Evolutionary conservation across 345 rosid genomes (phyloP).

Genomic region (Bruguiera parviflora): DNA sequence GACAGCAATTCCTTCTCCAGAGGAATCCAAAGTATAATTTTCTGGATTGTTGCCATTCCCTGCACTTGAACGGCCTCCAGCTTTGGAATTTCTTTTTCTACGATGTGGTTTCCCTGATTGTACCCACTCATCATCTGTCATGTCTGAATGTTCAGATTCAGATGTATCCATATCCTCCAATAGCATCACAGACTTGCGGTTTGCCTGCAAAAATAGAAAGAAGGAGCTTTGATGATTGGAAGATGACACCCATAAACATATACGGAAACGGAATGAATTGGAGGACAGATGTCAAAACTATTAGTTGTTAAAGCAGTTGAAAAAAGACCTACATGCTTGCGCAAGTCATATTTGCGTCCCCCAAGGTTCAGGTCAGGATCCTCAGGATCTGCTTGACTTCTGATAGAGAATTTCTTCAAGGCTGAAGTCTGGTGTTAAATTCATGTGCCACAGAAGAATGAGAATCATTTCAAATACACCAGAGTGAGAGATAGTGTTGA

Average conservation of each 20-base stretch:
- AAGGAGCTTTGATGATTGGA: neutral
- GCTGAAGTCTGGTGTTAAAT: constrained; percentile 33
- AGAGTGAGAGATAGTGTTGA: neutral
- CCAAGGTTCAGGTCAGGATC: constrained; percentile 23
- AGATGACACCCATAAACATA: neutral
- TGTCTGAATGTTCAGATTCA: constrained; percentile 55
- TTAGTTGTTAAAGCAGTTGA: neutral
- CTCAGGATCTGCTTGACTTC: constrained; percentile 21
- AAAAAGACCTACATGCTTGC: constrained; percentile 41
- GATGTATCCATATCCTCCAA: constrained; percentile 89
- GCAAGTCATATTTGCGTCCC: constrained; percentile 44
- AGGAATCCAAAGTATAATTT: constrained; percentile 17
- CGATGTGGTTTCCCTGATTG: constrained; percentile 31
- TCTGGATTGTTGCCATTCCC: constrained; percentile 26
- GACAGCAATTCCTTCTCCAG: constrained; percentile 24
- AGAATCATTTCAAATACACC: neutral
- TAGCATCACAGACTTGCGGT: constrained; percentile 41
- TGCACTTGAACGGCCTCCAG: constrained; percentile 30
- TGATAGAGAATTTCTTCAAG: constrained; percentile 34
- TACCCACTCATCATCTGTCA: constrained; percentile 55
- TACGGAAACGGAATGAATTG: neutral
- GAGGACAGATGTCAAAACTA: neutral
- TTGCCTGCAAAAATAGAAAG: constrained; percentile 31
- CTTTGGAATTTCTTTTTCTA: constrained; percentile 42
- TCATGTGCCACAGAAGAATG: neutral